phyloP scores from a whole-genome alignment of 495 filamentous ascomycete species.

The Penicillium bialowiezense region DNA sequence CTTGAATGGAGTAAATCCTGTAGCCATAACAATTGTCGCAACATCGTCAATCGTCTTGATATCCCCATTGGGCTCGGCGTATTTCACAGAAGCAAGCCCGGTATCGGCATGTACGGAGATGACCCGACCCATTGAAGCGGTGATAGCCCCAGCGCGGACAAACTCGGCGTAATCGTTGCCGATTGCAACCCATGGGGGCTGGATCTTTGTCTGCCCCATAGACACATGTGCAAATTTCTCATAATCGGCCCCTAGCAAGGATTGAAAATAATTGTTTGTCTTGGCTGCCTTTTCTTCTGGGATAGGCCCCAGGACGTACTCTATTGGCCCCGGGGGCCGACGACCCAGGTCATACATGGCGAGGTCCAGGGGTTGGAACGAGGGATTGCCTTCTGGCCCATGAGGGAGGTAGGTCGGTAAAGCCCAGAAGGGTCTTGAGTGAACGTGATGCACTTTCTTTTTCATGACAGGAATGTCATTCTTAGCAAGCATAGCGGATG shows the following conservation, averaged over 20 bases:
- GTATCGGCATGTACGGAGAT: conserved; percentile 17
- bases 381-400: conserved; percentile 30
- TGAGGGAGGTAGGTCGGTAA: conserved; percentile 62
- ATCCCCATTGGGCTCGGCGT: conserved; percentile 26
- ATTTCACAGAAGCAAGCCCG: conserved; percentile 29
- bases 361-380: conserved; percentile 76
- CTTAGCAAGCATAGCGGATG: conserved; percentile 51
- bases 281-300: conserved; percentile 48
- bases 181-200: conserved; percentile 64
- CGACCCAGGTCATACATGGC: conserved; percentile 66
- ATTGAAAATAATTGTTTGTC: conserved; percentile 52
- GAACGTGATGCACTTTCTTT: conserved; percentile 60
- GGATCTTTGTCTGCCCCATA: conserved; percentile 24
- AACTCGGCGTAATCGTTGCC: conserved; percentile 70
- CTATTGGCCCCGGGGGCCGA: conserved; percentile 54
- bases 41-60: conserved; percentile 47
- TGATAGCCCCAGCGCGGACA: conserved; percentile 63
- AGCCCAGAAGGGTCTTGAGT: conserved; percentile 68
- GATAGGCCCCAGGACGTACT: conserved; percentile 57
- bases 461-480: conserved; percentile 21
- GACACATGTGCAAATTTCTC: conserved; percentile 22
- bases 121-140: conserved; percentile 32
- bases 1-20: conserved; percentile 65
- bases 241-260: conserved; percentile 63
- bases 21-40: conserved; percentile 68